These are phyloP conservation scores for Tolypocladium nubicola DNA, from an alignment of 2,329 filamentous ascomycete species.

Conservation along the genomic window DNA sequence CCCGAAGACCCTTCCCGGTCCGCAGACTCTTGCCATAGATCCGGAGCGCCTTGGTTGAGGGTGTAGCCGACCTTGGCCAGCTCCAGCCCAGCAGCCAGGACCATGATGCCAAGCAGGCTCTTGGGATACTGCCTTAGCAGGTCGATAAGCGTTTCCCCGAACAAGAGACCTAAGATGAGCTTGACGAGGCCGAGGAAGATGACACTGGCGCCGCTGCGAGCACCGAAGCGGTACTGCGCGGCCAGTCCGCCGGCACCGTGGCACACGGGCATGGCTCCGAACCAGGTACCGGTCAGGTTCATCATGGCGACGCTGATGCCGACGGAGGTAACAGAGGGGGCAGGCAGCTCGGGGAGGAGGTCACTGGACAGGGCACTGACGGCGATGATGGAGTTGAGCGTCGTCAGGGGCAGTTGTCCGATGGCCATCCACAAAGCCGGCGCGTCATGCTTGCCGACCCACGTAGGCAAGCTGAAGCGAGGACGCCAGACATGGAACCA, in stretches of 20 bases:
- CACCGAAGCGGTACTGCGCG: constrained; percentile 84
- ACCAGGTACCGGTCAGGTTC: constrained; percentile 82
- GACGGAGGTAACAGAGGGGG: constrained; percentile 64
- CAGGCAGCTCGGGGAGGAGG: constrained; percentile 56
- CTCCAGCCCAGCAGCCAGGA: constrained; percentile 81
- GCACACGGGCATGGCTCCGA: constrained; percentile 90
- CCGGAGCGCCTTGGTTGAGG: constrained; percentile 60
- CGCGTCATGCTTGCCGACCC: constrained; percentile 17
- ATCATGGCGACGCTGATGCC: constrained; percentile 74
- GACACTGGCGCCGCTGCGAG: constrained; percentile 75
- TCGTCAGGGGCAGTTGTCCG: constrained; percentile 82
- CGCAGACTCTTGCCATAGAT: constrained; percentile 46
- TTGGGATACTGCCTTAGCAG: constrained; percentile 65
- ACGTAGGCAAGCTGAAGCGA: constrained; percentile 24
- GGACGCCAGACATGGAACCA: constrained; percentile 52
- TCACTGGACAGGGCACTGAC: constrained; percentile 71
- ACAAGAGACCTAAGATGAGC: constrained; percentile 62
- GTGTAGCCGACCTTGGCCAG: constrained; percentile 76
- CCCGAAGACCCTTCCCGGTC: constrained; percentile 22
- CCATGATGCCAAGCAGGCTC: constrained; percentile 73
- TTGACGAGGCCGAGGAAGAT: constrained; percentile 71
- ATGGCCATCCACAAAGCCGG: constrained; percentile 51
- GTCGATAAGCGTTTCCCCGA: constrained; percentile 62
- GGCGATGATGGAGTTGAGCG: constrained; percentile 85
- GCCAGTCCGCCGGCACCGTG: constrained; percentile 88